Evolutionary conservation across 2,329 filamentous ascomycete genomes (phyloP), one percentile per base, ranked within the genome.

Genomic region (Fusarium paranaense): DNA sequence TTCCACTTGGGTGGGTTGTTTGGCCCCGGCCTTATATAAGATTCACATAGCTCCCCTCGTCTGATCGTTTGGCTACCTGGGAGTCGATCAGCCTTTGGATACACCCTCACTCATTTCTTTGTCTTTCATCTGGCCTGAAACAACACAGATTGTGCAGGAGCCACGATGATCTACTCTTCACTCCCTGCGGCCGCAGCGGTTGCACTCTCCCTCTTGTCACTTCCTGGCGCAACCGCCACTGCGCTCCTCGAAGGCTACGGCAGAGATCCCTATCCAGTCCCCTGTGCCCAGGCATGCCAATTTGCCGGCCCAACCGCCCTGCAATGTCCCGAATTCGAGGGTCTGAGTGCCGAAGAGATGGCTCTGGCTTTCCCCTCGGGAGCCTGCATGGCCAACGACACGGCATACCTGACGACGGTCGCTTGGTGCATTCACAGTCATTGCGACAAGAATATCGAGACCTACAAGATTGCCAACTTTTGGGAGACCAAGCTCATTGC

Each of bases 231-330:
- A 52, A 52, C 52, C 14, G 69, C 66, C 4, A 64, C 45, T 1
- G 69, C 67, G 3, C 74, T 65, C 10, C 67, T 78, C 2, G 37
- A 71, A 8, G 77, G 77, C 10, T 78, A 78, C 52, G 77, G 76
- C 0, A 65, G 63, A 10, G 42, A 66, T 0, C 16, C 32, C 0
- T 78, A 76, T 22, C 35, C 45, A 0, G 56, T 66, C 1, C 22
- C 61, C 0, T 78, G 77, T 3, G 66, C 50, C 0, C 64, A 69
- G 0, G 77, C 75, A 2, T 78, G 77, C 18, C 25, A 58, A 0
- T 76, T 62, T 8, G 56, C 66, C 0, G 56, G 68, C 5, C 76
- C 76, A 1, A 38, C 32, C 0, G 32, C 56, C 0, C 64, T 78
- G 0, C 40, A 78, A 10, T 78, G 77, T 9, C 77, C 76, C 2